phyloP scores from a whole-genome alignment of 805 yeast species.

The Myxozyma geophila region DNA sequence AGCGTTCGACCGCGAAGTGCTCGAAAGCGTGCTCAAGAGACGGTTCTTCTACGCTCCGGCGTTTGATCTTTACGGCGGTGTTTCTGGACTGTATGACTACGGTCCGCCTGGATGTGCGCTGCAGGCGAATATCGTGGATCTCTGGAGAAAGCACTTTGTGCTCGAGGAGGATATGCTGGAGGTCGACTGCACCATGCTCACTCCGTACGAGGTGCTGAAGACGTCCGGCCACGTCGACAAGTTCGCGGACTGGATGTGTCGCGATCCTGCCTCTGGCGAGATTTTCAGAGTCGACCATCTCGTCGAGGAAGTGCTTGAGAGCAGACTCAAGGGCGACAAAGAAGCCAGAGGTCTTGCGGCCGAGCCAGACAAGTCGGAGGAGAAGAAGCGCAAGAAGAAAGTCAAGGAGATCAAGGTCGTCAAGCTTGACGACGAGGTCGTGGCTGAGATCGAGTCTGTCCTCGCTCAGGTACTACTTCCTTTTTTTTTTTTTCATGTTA shows the following conservation, averaged over 20 bases:
- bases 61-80: conserved; percentile 97
- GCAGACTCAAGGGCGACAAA: conserved; percentile 94
- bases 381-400: conserved; percentile 92
- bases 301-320: conserved; percentile 95
- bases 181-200: conserved; percentile 96
- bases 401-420: conserved; percentile 88
- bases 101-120: conserved; percentile 99
- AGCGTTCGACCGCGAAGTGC: conserved; percentile 77
- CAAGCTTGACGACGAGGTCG: conserved; percentile 80
- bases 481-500: not conserved
- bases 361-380: conserved; percentile 71
- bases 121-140: conserved; percentile 92
- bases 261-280: conserved; percentile 93
- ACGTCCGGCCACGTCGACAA: conserved; percentile 99
- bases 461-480: conserved; percentile 57
- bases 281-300: conserved; percentile 98
- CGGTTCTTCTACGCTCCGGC: conserved; percentile 98
- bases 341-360: conserved; percentile 84
- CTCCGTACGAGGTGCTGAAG: conserved; percentile 96
- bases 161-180: conserved; percentile 98
- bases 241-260: conserved; percentile 99
- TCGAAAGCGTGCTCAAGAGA: conserved; percentile 90
- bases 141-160: conserved; percentile 97
- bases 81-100: conserved; percentile 94
- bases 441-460: conserved; percentile 79